A percentile compares a stretch with the other conserved stretches of the same genome.
Conservation (phyloP, 1,139 yeast genomes). For the Yarrowia galli region DNA sequence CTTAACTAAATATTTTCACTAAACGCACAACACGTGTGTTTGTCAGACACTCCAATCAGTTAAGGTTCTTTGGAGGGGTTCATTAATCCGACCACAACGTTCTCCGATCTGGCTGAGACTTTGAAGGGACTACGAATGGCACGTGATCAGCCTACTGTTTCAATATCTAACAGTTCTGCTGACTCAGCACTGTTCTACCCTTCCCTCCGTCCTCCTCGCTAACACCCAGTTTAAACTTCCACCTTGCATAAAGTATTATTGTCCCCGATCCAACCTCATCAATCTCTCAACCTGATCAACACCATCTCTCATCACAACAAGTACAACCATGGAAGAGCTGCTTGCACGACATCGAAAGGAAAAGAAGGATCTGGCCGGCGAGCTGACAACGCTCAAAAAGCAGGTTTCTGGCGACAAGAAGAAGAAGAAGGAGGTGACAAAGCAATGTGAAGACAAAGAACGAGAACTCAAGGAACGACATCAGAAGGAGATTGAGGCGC, state of each 20-base stretch:
- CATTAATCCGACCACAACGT: no score
- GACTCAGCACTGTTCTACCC: no score
- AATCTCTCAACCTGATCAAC: background rate
- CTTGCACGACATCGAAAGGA: constrained; percentile 73
- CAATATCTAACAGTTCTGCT: no score
- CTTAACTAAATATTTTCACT: no score
- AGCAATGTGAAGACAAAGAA: constrained; percentile 67
- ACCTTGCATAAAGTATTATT: background rate
- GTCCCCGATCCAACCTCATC: background rate
- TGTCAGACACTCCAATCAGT: background rate
- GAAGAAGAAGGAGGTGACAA: constrained; percentile 58
- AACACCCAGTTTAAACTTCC: background rate
- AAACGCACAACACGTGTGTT: no score
- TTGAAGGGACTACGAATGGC: no score
- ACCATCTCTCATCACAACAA: background rate
- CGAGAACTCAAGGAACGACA: constrained; percentile 62
- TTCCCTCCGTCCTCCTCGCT: no score
- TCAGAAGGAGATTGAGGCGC: constrained; percentile 55
- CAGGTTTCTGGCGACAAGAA: constrained; percentile 82
- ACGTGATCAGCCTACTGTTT: no score
- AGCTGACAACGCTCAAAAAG: constrained; percentile 76
- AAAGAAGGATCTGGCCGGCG: constrained; percentile 66
- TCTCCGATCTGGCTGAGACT: no score
- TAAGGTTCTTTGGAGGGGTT: no score
- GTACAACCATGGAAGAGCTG: constrained; percentile 56